A percentile compares a stretch with the other conserved stretches of the same genome.
phyloP scores from a whole-genome alignment of 768 basidiomycete genomes.

The Trametopsis cervina region DNA sequence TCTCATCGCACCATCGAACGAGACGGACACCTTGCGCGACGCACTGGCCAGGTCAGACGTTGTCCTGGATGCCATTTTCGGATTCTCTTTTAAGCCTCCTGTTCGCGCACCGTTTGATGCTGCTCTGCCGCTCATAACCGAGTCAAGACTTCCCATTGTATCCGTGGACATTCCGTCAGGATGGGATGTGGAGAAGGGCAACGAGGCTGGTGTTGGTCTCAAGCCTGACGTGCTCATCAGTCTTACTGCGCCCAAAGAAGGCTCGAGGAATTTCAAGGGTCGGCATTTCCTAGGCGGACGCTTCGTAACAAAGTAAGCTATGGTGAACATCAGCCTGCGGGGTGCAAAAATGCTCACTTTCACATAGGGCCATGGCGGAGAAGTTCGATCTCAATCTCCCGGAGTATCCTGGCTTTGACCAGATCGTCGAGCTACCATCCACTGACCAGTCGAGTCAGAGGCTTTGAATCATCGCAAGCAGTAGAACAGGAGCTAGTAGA shows the following conservation, averaged over 20 bases:
- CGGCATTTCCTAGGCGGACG: slow-evolving; percentile 91
- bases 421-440: slow-evolving; percentile 73
- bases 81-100: slow-evolving; percentile 94
- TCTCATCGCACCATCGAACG: slow-evolving; percentile 47
- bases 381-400: slow-evolving; percentile 79
- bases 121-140: slow-evolving; percentile 58
- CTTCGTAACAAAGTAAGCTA: slow-evolving; percentile 78
- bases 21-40: slow-evolving; percentile 37
- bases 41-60: slow-evolving; percentile 64
- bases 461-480: no score
- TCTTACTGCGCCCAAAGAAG: slow-evolving; percentile 91
- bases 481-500: no score
- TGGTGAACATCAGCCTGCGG: not conserved
- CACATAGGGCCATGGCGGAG: slow-evolving; percentile 60
- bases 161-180: slow-evolving; percentile 96
- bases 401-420: slow-evolving; percentile 67
- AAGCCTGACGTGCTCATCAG: slow-evolving; percentile 79
- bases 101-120: slow-evolving; percentile 82
- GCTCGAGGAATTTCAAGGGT: slow-evolving; percentile 70
- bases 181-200: slow-evolving; percentile 89
- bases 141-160: slow-evolving; percentile 72
- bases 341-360: no score
- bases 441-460: not conserved
- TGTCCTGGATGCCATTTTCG: slow-evolving; percentile 93
- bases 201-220: slow-evolving; percentile 47